phyloP scores from a whole-genome alignment of 2,329 filamentous ascomycete species.

The Sarocladium oryzae region DNA sequence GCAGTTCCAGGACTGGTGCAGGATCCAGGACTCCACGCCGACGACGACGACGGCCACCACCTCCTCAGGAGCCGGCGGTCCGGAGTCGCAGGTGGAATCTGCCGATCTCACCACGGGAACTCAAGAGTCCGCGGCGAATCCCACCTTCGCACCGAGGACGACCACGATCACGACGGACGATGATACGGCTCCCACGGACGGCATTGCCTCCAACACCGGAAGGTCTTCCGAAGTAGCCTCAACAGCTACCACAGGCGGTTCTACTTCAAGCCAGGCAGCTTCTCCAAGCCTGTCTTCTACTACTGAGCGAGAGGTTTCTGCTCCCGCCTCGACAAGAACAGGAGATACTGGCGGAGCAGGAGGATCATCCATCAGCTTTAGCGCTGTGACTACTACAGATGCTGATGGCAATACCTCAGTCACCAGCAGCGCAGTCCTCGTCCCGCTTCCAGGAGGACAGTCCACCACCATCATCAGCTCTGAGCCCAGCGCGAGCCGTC shows the following conservation, averaged over 20 bases:
- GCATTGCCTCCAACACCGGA: not conserved
- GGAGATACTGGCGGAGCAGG: not conserved
- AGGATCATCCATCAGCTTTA: not conserved
- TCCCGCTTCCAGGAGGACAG: not conserved
- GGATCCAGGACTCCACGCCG: slow-evolving; percentile 17
- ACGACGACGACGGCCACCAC: slow-evolving; percentile 13
- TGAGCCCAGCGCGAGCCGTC: not conserved
- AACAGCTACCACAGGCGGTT: not conserved
- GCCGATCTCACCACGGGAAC: slow-evolving; percentile 18
- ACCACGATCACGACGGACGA: slow-evolving; percentile 2
- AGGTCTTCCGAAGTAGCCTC: not conserved
- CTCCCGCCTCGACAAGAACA: not conserved
- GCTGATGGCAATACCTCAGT: not conserved
- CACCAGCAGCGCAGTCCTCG: not conserved
- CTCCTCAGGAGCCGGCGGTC: slow-evolving; percentile 10
- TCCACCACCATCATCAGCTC: not conserved
- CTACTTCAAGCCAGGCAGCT: not conserved
- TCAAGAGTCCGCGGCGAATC: slow-evolving; percentile 19
- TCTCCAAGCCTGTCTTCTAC: not conserved
- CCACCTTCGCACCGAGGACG: slow-evolving; percentile 16
- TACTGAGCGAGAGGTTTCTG: not conserved
- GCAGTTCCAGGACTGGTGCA: slow-evolving; percentile 43
- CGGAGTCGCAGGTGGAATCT: slow-evolving; percentile 18
- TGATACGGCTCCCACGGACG: too few relatives aligned
- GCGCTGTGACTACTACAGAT: not conserved